Evolutionary conservation across 2,329 filamentous ascomycete species (phyloP), one percentile per base, ranked within the genome.

Genomic region (Cytospora piceae): DNA sequence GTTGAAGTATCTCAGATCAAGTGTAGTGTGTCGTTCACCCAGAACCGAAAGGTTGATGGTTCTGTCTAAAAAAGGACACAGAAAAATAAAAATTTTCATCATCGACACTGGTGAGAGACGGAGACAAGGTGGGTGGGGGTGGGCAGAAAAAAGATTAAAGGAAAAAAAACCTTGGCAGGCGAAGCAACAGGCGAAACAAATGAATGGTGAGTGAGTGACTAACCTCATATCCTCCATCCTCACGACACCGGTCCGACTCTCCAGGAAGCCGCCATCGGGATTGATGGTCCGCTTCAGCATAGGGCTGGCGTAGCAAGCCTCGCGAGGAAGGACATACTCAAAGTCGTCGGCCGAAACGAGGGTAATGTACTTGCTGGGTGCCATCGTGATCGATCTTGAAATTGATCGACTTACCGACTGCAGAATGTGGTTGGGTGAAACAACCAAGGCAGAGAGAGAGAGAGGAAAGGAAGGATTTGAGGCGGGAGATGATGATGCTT

Each of bases 271-370:
- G 74, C 83, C 90, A 71, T 84, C 82, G 20, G 88, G 85, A 72
- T 92, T 88, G 67, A 94, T 80, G 85, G 92, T 93, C 75, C 87
- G 84, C 78, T 87, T 90, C 78, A 94, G 90, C 66, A 88, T 85
- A 39, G 87, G 87, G 71, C 90, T 91, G 73, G 91, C 81, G 72
- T 86, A 81, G 67, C 90, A 87, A 3, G 90, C 88, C 58, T 91
- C 89, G 62, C 90, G 87, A 63, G 90, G 81, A 60, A 94, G 83
- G 69, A 91, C 86, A 74, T 92, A 94, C 79, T 93, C 90, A 75
- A 87, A 93, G 71, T 86, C 90, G 76, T 94, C 91, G 70, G 82
- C 84, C 0, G 90, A 93, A 52, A 93, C 83, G 61, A 94, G 85
- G 6, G 91, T 94, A 70, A 94, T 85, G 77, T 93, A 94, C 73